Evolutionary conservation across 2,329 filamentous ascomycete genomes (phyloP), one percentile per base, ranked within the genome.

Genomic region (Fusarium drepaniforme): DNA sequence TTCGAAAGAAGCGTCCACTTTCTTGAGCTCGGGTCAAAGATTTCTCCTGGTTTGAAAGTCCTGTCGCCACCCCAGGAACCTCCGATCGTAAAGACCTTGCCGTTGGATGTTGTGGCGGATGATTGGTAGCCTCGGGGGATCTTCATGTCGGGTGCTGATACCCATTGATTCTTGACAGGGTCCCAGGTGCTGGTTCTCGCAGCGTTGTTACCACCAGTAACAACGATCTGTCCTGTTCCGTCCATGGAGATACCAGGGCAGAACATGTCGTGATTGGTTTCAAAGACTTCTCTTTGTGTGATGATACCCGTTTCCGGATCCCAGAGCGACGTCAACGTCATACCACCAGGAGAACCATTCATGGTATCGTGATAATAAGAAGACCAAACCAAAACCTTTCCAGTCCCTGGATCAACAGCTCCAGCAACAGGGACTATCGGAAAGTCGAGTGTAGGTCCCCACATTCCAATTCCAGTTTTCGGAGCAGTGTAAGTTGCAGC

Each of bases 231-330:
- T 0, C 88, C 89, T 6, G 85, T 81, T 12, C 83, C 84, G 63
- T 88, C 86, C 5, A 87, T 80, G 1, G 85, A 86, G 40, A 90
- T 87, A 0, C 88, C 89, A 0, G 89, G 88, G 74, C 89, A 90
- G 75, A 90, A 90, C 88, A 89, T 90, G 75, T 89, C 87, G 73
- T 89, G 87, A 9, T 83, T 75, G 0, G 86, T 89, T 71, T 88
- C 78, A 40, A 80, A 78, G 11, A 85, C 49, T 18, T 71, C 35
- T 3, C 71, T 35, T 38, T 72, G 70, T 2, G 67, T 51, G 3
- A 74, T 66, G 3, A 69, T 63, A 4, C 56, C 62, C 5, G 73
- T 75, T 2, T 35, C 53, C 5, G 73, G 73, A 9, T 71, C 73
- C 70, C 73, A 75, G 2, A 57, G 63, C 0, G 70, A 71, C 8